phyloP scores from a whole-genome alignment of 2,329 filamentous ascomycete species.

The Colletotrichum sp. region DNA sequence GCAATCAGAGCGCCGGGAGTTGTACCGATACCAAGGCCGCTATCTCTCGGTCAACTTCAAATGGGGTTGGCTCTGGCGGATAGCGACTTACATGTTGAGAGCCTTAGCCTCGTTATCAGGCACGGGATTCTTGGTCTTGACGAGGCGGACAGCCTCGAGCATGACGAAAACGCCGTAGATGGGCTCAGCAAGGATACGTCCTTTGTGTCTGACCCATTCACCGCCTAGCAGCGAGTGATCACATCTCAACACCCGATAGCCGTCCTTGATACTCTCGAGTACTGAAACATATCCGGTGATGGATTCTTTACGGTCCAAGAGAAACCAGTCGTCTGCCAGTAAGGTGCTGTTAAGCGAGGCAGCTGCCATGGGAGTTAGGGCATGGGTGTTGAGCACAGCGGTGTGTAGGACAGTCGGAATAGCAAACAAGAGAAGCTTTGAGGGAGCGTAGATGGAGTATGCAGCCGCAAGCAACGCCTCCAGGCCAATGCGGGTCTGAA shows the following conservation, averaged over 20 bases:
- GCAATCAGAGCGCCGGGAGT: conserved; percentile 84
- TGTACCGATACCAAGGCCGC: conserved; percentile 90
- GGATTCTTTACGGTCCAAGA: conserved; percentile 85
- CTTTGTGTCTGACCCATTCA: conserved; percentile 74
- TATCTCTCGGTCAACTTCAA: conserved; percentile 35
- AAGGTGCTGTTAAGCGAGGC: conserved; percentile 70
- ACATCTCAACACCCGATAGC: conserved; percentile 85
- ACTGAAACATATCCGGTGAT: conserved; percentile 93
- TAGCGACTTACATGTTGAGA: conserved; percentile 75
- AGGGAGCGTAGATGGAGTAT: conserved; percentile 73
- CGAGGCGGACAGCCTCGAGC: conserved; percentile 86
- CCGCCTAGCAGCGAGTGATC: conserved; percentile 95
- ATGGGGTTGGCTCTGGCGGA: conserved; percentile 23
- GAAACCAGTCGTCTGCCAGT: conserved; percentile 68
- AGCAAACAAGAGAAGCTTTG: conserved; percentile 68
- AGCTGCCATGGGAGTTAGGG: conserved; percentile 66
- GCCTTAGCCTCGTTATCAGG: conserved; percentile 75
- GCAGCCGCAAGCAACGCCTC: conserved; percentile 69
- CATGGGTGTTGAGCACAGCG: conserved; percentile 74
- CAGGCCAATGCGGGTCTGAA: conserved; percentile 74
- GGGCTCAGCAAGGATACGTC: conserved; percentile 72
- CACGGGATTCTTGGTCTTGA: conserved; percentile 62
- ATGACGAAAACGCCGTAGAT: conserved; percentile 97
- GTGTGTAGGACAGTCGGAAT: conserved; percentile 78
- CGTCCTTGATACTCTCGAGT: conserved; percentile 72